phyloP scores from a whole-genome alignment of 371 early-diverging fungal species.

The Mucor mucedo region DNA sequence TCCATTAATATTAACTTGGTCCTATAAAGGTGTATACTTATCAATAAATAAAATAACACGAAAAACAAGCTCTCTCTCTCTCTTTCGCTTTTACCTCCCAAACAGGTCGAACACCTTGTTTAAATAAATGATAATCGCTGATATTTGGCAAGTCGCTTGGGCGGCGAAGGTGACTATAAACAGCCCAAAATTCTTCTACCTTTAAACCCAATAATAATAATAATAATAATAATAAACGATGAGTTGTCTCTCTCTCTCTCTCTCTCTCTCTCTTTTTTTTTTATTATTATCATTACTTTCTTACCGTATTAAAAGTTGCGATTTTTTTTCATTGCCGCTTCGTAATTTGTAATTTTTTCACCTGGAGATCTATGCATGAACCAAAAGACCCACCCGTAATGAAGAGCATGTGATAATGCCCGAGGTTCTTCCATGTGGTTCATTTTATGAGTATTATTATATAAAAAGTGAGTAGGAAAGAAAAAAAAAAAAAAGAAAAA shows the following conservation, averaged over 20 bases:
- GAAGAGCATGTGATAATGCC: slow-evolving; percentile 52
- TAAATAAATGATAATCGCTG: slow-evolving; percentile 95
- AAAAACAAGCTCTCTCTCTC: too few relatives aligned
- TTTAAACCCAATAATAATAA: slow-evolving; percentile 22
- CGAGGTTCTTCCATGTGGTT: slow-evolving; percentile 4
- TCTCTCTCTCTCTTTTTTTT: too few relatives aligned
- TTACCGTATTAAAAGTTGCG: slow-evolving; percentile 81
- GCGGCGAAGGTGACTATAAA: slow-evolving; percentile 84
- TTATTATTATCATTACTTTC: slow-evolving; percentile 11
- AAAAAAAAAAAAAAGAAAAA: not conserved
- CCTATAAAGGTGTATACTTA: slow-evolving; percentile 43
- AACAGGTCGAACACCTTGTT: slow-evolving; percentile 93
- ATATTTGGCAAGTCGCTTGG: slow-evolving; percentile 89
- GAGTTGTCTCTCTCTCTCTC: too few relatives aligned
- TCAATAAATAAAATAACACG: not conserved
- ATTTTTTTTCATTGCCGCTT: slow-evolving; percentile 85
- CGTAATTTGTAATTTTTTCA: slow-evolving; percentile 87
- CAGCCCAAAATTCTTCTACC: slow-evolving; percentile 95
- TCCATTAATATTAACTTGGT: slow-evolving; percentile 87
- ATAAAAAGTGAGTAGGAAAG: not conserved
- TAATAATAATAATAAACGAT: too few relatives aligned
- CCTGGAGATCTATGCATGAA: slow-evolving; percentile 91
- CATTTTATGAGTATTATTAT: not conserved
- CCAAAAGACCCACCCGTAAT: slow-evolving; percentile 83
- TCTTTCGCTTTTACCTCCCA: slow-evolving; percentile 81